Base-by-base conservation (phyloP, 2,329 filamentous ascomycete genomes). In the Aspergillus awamori region DNA sequence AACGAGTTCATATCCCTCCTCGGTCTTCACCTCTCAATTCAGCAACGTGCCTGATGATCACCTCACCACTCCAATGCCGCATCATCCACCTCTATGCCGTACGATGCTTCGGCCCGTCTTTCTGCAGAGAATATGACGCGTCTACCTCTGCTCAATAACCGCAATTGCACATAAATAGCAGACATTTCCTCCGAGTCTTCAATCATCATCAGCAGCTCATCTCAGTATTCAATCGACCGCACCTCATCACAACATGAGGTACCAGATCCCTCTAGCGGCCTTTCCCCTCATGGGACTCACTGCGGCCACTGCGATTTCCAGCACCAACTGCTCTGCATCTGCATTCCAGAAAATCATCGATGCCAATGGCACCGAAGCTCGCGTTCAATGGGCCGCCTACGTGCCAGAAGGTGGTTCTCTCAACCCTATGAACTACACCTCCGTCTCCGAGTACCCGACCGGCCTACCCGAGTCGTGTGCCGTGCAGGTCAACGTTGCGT, bases 331-430 rank as follows among this genome's bases (percentile, higher is more conserved):
- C 51, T 22, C 10, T 11, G 30, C 51, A 8, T 38, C 0, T 5
- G 30, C n/a, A 11, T 39, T 58, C 17, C 30, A 58, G 20, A 51
- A 52, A 22, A 38, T 51, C 11, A 51, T 51, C 17, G 30, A 51
- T 15, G 55, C 33, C 28, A 43, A 49, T 51, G 55, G 28, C 28
- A 53, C 51, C 1, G 11, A 20, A 11, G 49, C 49, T 7, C 26
- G 28, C 3, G 51, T 53, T 13, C 28, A 38, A 24, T 38, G 28
- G 51, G 33, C 51, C 11, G 13, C 28, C 2, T 38, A 38, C n/a
- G 17, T 53, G 8, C 28, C 51, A 2, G 51, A 26, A 5, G 17
- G 36, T 38, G 51, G 51, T 7, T 22, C 28, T 11, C 22, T 53
- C 51, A 53, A 38, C 11, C 28, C 51, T 13, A 20, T 20, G n/a